Conservation (phyloP, 208 protist species). For the Crithidia acanthocephali region DNA sequence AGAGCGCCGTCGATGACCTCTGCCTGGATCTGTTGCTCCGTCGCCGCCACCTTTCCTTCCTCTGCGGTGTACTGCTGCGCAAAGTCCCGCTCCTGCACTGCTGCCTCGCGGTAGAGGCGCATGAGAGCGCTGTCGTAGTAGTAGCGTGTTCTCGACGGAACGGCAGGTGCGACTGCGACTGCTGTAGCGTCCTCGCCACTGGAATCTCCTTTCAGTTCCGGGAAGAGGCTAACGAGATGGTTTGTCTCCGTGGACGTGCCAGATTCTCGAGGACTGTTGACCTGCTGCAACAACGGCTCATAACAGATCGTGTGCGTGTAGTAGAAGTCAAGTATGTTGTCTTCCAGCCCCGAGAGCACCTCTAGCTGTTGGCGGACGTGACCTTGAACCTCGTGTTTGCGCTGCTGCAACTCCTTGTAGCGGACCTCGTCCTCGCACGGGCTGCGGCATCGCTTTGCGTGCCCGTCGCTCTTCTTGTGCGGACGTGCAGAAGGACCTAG, state of each 20-base stretch:
- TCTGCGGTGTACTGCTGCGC: conserved; percentile 14
- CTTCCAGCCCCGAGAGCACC: conserved; percentile 36
- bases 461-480: conserved; percentile 2
- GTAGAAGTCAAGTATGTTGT: conserved; percentile 61
- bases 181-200: neutral
- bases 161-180: neutral
- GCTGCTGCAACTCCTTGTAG: conserved; percentile 24
- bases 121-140: conserved; percentile 45
- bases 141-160: conserved; percentile 26
- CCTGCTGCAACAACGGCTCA: conserved; percentile 24
- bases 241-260: neutral
- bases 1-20: conserved; percentile 39
- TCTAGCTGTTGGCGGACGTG: conserved; percentile 4
- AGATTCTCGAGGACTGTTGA: neutral
- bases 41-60: conserved; percentile 7
- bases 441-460: conserved; percentile 23
- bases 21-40: conserved; percentile 40
- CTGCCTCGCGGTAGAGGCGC: conserved; percentile 26
- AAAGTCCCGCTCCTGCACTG: conserved; percentile 12
- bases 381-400: conserved; percentile 10
- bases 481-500: neutral
- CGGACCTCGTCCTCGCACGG: conserved; percentile 37
- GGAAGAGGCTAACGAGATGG: conserved; percentile 9
- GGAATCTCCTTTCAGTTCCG: conserved; percentile 1
- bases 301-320: conserved; percentile 52